Conservation (phyloP, 352 stramenopile genomes). For the Phytopythium ostracodes region DNA sequence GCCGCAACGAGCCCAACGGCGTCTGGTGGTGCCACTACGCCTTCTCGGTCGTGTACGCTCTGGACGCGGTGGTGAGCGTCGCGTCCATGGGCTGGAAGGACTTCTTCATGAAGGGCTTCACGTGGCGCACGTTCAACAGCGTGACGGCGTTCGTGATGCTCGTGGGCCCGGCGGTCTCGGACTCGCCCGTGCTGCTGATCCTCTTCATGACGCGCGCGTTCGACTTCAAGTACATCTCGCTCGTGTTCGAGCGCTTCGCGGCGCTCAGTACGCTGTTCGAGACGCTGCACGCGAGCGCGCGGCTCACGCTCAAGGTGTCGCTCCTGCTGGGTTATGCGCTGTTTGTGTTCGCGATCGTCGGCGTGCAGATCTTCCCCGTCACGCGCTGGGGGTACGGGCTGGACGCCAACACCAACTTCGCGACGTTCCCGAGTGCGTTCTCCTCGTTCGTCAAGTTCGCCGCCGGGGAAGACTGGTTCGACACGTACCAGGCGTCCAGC, state of each 20-base stretch:
- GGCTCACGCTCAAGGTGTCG: slow-evolving; percentile 75
- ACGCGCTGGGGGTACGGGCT: slow-evolving; percentile 76
- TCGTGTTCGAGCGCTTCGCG: slow-evolving; percentile 66
- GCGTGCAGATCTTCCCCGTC: slow-evolving; percentile 78
- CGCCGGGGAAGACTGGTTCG: slow-evolving; percentile 81
- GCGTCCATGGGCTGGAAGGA: slow-evolving; percentile 74
- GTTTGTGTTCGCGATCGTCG: slow-evolving; percentile 80
- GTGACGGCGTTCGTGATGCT: slow-evolving; percentile 77
- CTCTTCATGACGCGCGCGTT: slow-evolving; percentile 75
- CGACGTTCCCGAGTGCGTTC: slow-evolving; percentile 75
- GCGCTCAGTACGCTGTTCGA: slow-evolving; percentile 71
- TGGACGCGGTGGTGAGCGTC: slow-evolving; percentile 65
- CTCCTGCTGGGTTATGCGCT: slow-evolving; percentile 74
- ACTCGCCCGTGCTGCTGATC: slow-evolving; percentile 65
- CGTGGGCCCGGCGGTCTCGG: slow-evolving; percentile 51
- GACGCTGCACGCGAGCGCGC: slow-evolving; percentile 62
- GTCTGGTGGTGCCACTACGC: slow-evolving; percentile 81
- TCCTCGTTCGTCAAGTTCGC: slow-evolving; percentile 79
- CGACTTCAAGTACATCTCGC: slow-evolving; percentile 80
- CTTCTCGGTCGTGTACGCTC: slow-evolving; percentile 73
- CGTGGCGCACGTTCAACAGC: slow-evolving; percentile 71
- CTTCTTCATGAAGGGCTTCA: slow-evolving; percentile 84
- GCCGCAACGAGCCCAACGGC: slow-evolving; percentile 20
- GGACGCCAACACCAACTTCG: slow-evolving; percentile 66
- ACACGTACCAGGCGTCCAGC: slow-evolving; percentile 68